Percentiles rank a stretch among this genome's conserved stretches.
These are phyloP conservation scores for Aspergillus pseudoterreus DNA, from an alignment of 2,329 filamentous ascomycete genomes.

Conservation along the genomic window DNA sequence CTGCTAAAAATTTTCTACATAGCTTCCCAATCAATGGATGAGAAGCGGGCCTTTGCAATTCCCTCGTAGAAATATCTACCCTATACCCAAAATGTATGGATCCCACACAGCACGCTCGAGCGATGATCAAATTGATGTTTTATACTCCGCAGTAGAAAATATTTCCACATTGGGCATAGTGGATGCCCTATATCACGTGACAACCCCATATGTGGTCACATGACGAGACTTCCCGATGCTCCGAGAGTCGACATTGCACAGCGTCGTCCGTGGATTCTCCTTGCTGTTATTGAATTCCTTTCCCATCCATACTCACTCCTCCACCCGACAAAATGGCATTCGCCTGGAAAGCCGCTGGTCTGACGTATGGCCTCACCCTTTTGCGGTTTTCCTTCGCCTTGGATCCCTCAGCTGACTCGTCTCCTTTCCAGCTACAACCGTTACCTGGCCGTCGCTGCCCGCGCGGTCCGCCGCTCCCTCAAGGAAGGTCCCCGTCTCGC, in stretches of 20 bases:
- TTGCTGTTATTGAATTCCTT: constrained; percentile 25
- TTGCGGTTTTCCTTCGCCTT: constrained; percentile 6
- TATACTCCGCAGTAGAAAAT: too few species aligned
- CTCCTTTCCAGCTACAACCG: constrained; percentile 84
- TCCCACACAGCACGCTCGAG: too few species aligned
- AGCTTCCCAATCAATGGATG: too few species aligned
- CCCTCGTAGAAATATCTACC: too few species aligned
- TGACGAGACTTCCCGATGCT: constrained; percentile 29
- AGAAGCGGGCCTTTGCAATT: too few species aligned
- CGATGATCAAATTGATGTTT: too few species aligned
- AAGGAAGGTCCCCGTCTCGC: constrained; percentile 88
- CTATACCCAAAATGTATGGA: too few species aligned
- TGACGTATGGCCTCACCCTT: constrained; percentile 66
- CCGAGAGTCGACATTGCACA: constrained; percentile 33
- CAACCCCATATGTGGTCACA: constrained; percentile 26
- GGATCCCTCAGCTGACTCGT: constrained; percentile 7
- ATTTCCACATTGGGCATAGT: neutral
- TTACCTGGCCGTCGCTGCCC: constrained; percentile 93
- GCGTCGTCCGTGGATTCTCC: constrained; percentile 23
- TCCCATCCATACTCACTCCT: constrained; percentile 20
- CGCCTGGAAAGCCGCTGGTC: constrained; percentile 90
- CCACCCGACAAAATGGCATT: constrained; percentile 73
- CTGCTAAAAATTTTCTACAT: too few species aligned
- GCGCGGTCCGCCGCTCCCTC: constrained; percentile 90
- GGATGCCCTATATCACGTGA: constrained; percentile 17